These are phyloP conservation scores for Prunella vulgaris DNA, from an alignment of 257 asterid genomes.

Conservation along the genomic window DNA sequence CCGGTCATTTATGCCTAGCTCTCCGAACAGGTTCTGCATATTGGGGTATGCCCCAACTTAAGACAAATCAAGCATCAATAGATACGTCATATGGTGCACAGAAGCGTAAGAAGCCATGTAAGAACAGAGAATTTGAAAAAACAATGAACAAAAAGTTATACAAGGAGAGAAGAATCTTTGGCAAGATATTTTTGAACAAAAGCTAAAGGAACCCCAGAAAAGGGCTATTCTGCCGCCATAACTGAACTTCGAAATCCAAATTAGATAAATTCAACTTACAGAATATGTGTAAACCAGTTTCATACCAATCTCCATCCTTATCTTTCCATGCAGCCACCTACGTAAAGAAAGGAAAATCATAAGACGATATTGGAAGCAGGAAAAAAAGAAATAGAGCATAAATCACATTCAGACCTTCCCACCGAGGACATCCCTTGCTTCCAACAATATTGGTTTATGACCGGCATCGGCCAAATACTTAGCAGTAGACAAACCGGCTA, in stretches of 20 bases:
- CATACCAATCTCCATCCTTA: slow-evolving; percentile 96
- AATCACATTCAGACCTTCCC: slow-evolving; percentile 61
- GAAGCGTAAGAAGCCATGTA: not conserved
- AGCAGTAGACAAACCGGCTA: slow-evolving; percentile 94
- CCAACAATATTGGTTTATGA: slow-evolving; percentile 84
- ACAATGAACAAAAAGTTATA: not conserved
- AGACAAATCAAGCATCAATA: slow-evolving; percentile 42
- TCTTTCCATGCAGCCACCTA: slow-evolving; percentile 99
- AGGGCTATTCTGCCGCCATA: not conserved
- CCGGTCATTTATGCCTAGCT: slow-evolving; percentile 87
- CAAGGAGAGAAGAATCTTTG: not conserved
- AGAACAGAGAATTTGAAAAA: not conserved
- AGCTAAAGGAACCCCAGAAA: not conserved
- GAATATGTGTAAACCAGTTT: slow-evolving; percentile 93
- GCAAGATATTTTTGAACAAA: too few species aligned
- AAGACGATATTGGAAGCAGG: slow-evolving; percentile 13
- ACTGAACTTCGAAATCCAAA: not conserved
- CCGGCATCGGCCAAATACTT: slow-evolving; percentile 99
- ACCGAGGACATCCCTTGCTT: slow-evolving; percentile 93
- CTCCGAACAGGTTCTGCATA: slow-evolving; percentile 96
- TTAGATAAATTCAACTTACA: slow-evolving; percentile 52
- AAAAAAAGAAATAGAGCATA: not conserved
- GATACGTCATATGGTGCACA: slow-evolving; percentile 21
- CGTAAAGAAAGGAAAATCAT: slow-evolving; percentile 10
- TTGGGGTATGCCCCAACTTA: slow-evolving; percentile 99